Conservation (phyloP, 768 basidiomycete species). For the Termitomyces sp. region DNA sequence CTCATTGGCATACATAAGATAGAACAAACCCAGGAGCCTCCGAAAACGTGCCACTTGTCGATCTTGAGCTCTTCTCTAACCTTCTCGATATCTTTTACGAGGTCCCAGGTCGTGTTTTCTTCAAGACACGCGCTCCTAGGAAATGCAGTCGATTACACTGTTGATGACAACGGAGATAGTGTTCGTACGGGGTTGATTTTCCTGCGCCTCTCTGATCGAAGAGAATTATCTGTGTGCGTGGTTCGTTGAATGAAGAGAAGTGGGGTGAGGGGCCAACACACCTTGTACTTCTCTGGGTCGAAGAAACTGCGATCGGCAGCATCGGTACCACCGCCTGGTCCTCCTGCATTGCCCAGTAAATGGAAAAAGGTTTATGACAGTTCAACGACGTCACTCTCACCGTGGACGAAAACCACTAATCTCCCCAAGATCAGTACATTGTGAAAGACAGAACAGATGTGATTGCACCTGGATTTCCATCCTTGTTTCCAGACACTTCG, state of each 20-base stretch:
- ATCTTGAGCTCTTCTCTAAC: constrained; percentile 72
- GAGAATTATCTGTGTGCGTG: constrained; percentile 59
- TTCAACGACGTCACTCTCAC: constrained; percentile 28
- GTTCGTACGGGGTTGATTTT: constrained; percentile 74
- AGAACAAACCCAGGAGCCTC: constrained; percentile 81
- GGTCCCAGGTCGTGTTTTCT: constrained; percentile 93
- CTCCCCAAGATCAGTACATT: neutral
- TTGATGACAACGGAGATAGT: neutral
- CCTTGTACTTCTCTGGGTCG: constrained; percentile 83
- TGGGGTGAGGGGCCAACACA: constrained; percentile 14
- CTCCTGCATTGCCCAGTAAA: constrained; percentile 38
- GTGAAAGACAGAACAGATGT: neutral
- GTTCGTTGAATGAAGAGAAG: neutral
- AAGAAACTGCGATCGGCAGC: constrained; percentile 73
- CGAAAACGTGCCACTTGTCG: constrained; percentile 92
- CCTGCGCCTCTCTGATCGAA: constrained; percentile 91
- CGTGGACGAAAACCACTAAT: constrained; percentile 77
- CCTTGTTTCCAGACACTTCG: constrained; percentile 75
- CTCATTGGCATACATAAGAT: neutral
- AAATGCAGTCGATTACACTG: constrained; percentile 1
- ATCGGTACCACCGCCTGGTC: constrained; percentile 78
- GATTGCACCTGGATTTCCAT: constrained; percentile 65
- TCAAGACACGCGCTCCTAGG: constrained; percentile 66
- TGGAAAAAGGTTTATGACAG: neutral
- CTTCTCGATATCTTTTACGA: constrained; percentile 87